These are phyloP conservation scores for Annulohypoxylon maeteangense DNA, from an alignment of 495 filamentous ascomycete genomes.

Conservation along the genomic window DNA sequence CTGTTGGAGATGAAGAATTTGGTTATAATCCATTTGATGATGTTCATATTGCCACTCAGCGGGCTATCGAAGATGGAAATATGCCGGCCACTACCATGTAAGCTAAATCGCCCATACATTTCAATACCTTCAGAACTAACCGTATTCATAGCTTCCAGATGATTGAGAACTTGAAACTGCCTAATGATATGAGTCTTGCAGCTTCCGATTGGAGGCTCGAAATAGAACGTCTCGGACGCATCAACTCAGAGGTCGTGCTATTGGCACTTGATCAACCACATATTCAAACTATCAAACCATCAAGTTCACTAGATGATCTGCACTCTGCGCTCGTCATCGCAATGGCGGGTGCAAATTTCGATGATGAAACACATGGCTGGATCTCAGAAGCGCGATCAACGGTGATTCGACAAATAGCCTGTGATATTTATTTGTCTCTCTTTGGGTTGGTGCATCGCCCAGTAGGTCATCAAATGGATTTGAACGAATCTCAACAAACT, in stretches of 20 bases:
- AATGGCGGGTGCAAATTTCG: not conserved
- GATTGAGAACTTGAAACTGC: constrained; percentile 21
- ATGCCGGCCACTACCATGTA: constrained; percentile 45
- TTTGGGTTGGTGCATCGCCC: constrained; percentile 37
- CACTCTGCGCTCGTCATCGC: constrained; percentile 26
- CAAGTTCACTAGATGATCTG: constrained; percentile 28
- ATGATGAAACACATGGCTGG: not conserved
- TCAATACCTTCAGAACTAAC: constrained; percentile 17
- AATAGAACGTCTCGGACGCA: constrained; percentile 30
- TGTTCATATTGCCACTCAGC: constrained; percentile 20
- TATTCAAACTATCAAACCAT: constrained; percentile 6
- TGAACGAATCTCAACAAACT: constrained; percentile 6
- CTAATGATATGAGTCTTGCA: constrained; percentile 22
- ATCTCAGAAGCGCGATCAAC: constrained; percentile 1
- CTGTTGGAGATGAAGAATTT: not conserved
- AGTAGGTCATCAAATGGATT: constrained; percentile 20
- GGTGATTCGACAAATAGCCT: constrained; percentile 35
- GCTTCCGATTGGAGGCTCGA: constrained; percentile 32
- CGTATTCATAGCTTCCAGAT: constrained; percentile 33
- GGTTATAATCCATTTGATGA: constrained; percentile 36
- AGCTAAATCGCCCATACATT: not conserved
- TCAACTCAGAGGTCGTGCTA: constrained; percentile 28
- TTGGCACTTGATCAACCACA: constrained; percentile 24
- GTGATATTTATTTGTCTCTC: constrained; percentile 43
- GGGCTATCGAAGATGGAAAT: constrained; percentile 19